Base-by-base conservation (phyloP, 768 basidiomycete genomes). In the Phanerochaete carnosa region DNA sequence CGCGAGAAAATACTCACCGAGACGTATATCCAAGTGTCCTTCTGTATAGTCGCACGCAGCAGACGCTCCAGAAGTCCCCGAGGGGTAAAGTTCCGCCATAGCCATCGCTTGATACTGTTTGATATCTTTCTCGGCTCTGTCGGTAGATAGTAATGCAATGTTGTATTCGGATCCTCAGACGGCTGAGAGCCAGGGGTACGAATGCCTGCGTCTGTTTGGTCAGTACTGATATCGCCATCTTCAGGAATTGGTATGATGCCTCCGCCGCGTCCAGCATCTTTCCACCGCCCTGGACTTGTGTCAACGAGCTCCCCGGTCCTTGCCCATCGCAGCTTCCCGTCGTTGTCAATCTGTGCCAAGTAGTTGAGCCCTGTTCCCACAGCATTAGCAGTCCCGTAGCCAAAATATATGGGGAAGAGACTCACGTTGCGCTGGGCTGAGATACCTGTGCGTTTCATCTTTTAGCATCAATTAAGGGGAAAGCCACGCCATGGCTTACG, bases 1-100 rank as follows among this genome's bases (percentile, higher is more conserved):
- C 19, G 39, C 4, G 39, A 43, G 39, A 4, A 19, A 43, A 43
- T 35, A 54, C 80, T 64, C 65, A 85, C 86, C 54, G 83, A 76
- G 9, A 85, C 83, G 69, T 87, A 89, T 33, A 90, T 87, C 87
- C 87, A 89, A 2, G 85, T 86, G 69, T 88, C 84, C 35, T 77
- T 73, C 61, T 75, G 73, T 11, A 88, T 74, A 0, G 85, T 87
- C 71, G 85, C 87, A 52, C 83, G 71, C 54, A 88, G 69, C 51
- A 88, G 62, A 55, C 79, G 75, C 55, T 87, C 81, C 54, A 79
- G 73, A 23, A 83, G 68, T 5, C 85, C 85, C n/a, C 73, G 70
- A 7, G 78, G 65, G 9, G 84, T 86, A 52, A 87, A 78, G 57
- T 76, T 71, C 45, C 77, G 75, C 58, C 76, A 72, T 28, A 84